phyloP scores from a whole-genome alignment of 2,329 filamentous ascomycete genomes.

The Penicillium sp. region DNA sequence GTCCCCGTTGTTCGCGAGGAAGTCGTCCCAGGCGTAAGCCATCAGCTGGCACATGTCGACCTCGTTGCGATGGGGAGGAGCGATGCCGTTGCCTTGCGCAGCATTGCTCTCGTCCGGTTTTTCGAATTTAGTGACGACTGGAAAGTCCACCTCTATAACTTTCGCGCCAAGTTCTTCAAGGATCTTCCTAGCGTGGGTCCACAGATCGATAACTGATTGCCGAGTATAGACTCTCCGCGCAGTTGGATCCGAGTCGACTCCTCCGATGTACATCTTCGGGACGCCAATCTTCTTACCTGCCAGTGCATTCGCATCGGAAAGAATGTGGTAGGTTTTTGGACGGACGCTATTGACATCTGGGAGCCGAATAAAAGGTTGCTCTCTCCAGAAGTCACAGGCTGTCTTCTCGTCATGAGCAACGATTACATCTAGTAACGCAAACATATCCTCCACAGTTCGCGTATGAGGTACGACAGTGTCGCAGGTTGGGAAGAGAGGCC shows the following conservation, averaged over 20 bases:
- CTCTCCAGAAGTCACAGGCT: slow-evolving; percentile 21
- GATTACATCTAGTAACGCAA: slow-evolving; percentile 35
- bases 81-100: no score
- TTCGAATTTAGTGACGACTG: slow-evolving; percentile 13
- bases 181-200: slow-evolving; percentile 5
- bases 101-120: no score
- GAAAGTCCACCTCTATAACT: slow-evolving; percentile 24
- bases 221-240: not conserved
- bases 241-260: no score
- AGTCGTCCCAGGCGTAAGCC: not conserved
- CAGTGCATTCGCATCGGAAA: no score
- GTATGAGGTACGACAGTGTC: slow-evolving; percentile 58
- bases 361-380: slow-evolving; percentile 1
- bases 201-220: slow-evolving; percentile 21
- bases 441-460: slow-evolving; percentile 53
- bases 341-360: not conserved
- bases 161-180: slow-evolving; percentile 21
- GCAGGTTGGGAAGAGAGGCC: slow-evolving; percentile 59
- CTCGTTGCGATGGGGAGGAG: no score
- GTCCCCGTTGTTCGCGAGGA: not conserved
- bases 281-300: slow-evolving; percentile 6
- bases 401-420: slow-evolving; percentile 15
- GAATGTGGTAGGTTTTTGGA: no score
- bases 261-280: slow-evolving; percentile 13
- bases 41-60: not conserved